These are phyloP conservation scores for Phytophthora sansomeana DNA, from an alignment of 352 stramenopile species.

Conservation along the genomic window DNA sequence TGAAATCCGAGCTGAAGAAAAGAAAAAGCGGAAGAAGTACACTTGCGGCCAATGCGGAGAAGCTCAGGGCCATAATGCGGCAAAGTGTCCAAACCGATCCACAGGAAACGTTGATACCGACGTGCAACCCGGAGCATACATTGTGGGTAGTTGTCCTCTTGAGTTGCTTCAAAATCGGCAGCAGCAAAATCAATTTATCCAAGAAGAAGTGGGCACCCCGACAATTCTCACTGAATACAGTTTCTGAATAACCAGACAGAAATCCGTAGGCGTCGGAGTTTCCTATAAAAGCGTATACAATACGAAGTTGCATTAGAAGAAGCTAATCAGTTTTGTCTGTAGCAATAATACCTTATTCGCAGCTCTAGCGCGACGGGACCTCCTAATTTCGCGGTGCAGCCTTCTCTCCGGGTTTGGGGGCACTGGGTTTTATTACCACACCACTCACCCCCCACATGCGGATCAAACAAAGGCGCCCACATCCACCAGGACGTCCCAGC, in stretches of 20 bases:
- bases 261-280: slow-evolving; percentile 2
- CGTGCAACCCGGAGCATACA: slow-evolving; percentile 4
- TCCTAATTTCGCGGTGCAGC: neutral
- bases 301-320: too few species aligned
- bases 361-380: too few species aligned
- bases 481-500: neutral
- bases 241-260: slow-evolving; percentile 13
- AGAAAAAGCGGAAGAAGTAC: slow-evolving; percentile 8
- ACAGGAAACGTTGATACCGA: neutral
- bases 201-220: too few species aligned
- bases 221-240: slow-evolving; percentile 13
- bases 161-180: slow-evolving; percentile 6
- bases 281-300: slow-evolving; percentile 23
- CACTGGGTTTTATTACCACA: slow-evolving; percentile 27
- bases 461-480: slow-evolving; percentile 10
- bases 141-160: slow-evolving; percentile 6
- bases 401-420: slow-evolving; percentile 22
- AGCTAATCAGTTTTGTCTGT: too few species aligned
- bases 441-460: slow-evolving; percentile 20
- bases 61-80: slow-evolving; percentile 2
- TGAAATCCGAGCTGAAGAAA: neutral
- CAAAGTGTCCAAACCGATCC: slow-evolving; percentile 6
- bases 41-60: slow-evolving; percentile 3
- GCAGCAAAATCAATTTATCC: neutral
- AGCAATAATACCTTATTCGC: too few species aligned